Conservation (phyloP, 2,329 filamentous ascomycete genomes). For the Gnomoniopsis smithogilvyi region DNA sequence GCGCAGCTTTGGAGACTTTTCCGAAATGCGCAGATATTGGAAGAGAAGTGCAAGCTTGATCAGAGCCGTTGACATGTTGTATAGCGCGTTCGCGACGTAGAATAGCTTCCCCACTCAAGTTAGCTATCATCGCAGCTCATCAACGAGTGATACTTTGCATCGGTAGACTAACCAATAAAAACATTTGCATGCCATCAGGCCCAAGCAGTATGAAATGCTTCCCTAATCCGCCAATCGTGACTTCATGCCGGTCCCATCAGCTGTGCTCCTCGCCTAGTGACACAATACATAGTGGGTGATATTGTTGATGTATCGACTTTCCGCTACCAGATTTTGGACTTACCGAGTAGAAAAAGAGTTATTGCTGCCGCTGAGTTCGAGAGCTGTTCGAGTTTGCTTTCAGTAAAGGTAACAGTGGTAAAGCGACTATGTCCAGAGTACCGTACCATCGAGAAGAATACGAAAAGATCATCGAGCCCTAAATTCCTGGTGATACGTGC, state of each 20-base stretch:
- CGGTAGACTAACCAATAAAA: conserved; percentile 9
- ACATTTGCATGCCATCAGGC: conserved; percentile 4
- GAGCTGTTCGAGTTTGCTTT: not conserved
- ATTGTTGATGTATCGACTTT: not conserved
- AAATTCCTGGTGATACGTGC: conserved; percentile 11
- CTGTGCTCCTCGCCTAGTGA: not conserved
- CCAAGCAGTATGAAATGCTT: conserved; percentile 9
- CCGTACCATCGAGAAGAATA: conserved; percentile 17
- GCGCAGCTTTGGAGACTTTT: conserved; percentile 12
- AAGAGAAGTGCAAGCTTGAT: conserved; percentile 22
- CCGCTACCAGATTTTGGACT: not conserved
- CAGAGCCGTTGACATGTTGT: conserved; percentile 19
- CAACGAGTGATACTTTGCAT: not conserved
- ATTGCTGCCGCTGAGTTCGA: not conserved
- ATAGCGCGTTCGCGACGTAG: conserved; percentile 19
- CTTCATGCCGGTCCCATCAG: not conserved
- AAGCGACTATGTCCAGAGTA: not conserved
- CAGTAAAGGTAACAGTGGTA: not conserved
- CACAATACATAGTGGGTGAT: not conserved
- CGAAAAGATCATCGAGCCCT: conserved; percentile 21
- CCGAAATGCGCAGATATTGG: conserved; percentile 21
- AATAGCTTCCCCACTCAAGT: conserved; percentile 2
- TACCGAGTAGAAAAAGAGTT: not conserved
- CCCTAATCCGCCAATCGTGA: conserved; percentile 3
- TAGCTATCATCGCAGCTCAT: not conserved